Conservation (phyloP, 495 filamentous ascomycete genomes). For the Rhypophila decipiens region DNA sequence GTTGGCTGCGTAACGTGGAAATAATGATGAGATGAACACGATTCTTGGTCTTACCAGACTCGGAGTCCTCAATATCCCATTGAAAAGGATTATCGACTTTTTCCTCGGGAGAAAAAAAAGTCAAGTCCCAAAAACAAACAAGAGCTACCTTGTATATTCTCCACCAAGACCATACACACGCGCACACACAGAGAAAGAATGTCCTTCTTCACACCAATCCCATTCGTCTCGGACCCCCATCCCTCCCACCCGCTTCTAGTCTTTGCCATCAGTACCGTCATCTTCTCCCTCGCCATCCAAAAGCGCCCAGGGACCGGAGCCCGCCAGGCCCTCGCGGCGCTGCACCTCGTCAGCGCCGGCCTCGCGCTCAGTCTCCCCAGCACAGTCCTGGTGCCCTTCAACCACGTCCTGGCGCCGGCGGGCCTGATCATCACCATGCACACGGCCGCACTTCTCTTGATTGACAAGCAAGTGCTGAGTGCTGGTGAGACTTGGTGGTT, state of each 20-base stretch:
- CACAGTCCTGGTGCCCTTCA: background rate
- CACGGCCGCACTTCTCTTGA: background rate
- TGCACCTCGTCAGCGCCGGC: background rate
- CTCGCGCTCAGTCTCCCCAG: background rate
- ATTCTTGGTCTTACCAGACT: background rate
- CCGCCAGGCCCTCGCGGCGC: background rate
- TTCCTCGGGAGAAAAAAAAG: background rate
- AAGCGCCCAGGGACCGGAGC: background rate
- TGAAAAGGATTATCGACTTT: background rate
- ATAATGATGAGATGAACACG: background rate
- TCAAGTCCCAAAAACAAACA: background rate
- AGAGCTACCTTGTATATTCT: background rate
- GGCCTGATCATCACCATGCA: background rate
- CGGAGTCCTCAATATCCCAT: background rate
- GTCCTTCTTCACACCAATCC: background rate
- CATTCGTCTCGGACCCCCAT: background rate
- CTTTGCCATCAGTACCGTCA: background rate
- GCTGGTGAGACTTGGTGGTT: background rate
- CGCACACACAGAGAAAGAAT: background rate
- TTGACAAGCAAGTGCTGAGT: background rate
- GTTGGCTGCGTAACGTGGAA: background rate
- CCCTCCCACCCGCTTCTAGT: background rate
- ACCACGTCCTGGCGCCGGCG: background rate
- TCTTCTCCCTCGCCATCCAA: background rate
- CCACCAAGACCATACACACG: background rate